Evolutionary conservation across 345 rosid species (phyloP).

Genomic region (Nephelium lappaceum): DNA sequence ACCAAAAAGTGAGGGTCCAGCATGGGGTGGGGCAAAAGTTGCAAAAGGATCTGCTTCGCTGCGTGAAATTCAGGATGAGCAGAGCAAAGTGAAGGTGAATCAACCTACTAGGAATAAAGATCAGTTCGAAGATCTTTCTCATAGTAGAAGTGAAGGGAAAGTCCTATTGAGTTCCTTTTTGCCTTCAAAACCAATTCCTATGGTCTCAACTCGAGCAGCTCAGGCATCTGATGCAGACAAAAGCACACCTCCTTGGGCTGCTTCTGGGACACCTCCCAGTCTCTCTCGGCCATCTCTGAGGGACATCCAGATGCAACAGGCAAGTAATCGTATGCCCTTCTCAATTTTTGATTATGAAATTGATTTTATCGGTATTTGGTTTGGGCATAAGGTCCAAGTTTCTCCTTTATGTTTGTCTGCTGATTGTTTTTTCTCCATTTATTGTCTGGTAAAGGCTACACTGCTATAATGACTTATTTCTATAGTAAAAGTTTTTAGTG

Average conservation of each 20-base stretch:
- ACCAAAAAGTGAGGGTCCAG: conserved; percentile 85
- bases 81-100: conserved; percentile 56
- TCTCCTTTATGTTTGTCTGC: not conserved
- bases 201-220: conserved; percentile 42
- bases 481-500: not conserved
- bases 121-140: conserved; percentile 42
- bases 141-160: conserved; percentile 55
- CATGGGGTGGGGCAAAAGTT: conserved; percentile 92
- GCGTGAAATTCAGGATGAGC: conserved; percentile 87
- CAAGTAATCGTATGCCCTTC: conserved; percentile 16
- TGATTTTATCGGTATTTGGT: not conserved
- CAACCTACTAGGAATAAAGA: conserved; percentile 41
- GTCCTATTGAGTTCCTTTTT: conserved; percentile 66
- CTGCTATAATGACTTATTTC: not conserved
- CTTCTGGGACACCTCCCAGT: conserved; percentile 76
- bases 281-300: conserved; percentile 79
- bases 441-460: not conserved
- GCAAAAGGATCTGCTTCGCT: conserved; percentile 77
- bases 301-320: conserved; percentile 97
- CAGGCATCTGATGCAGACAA: conserved; percentile 62
- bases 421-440: not conserved
- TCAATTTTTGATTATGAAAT: not conserved
- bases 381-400: not conserved
- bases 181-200: conserved; percentile 76
- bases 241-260: conserved; percentile 91